Evolutionary conservation across 2,329 filamentous ascomycete genomes (phyloP).

Genomic region (Pseudocercospora vitis): DNA sequence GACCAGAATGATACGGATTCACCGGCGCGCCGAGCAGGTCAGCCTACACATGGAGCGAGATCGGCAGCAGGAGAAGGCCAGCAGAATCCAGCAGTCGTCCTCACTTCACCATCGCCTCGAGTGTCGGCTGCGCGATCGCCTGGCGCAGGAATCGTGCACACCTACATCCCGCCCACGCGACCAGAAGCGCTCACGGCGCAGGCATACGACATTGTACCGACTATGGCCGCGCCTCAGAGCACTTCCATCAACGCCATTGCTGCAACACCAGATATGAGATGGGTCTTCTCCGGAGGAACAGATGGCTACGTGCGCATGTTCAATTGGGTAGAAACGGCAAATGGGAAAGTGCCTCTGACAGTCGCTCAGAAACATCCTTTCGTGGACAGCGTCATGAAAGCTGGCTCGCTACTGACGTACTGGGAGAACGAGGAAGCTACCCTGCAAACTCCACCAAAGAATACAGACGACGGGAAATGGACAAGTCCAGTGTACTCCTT

Average conservation of each 20-base stretch:
- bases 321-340: slow-evolving; percentile 91
- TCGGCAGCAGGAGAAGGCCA: slow-evolving; percentile 11
- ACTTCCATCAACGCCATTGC: slow-evolving; percentile 93
- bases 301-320: slow-evolving; percentile 98
- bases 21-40: slow-evolving; percentile 41
- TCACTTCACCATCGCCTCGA: slow-evolving; percentile 50
- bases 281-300: slow-evolving; percentile 89
- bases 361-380: slow-evolving; percentile 96
- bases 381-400: slow-evolving; percentile 95
- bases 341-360: slow-evolving; percentile 88
- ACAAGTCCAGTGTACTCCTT: slow-evolving; percentile 90
- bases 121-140: slow-evolving; percentile 38
- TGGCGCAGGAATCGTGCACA: slow-evolving; percentile 28
- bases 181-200: slow-evolving; percentile 75
- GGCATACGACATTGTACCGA: slow-evolving; percentile 92
- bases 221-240: slow-evolving; percentile 91
- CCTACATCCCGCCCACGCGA: slow-evolving; percentile 53
- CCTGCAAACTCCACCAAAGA: slow-evolving; percentile 35
- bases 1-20: slow-evolving; percentile 49
- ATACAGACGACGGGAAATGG: slow-evolving; percentile 52
- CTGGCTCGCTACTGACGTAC: slow-evolving; percentile 89
- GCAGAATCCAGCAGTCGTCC: slow-evolving; percentile 48
- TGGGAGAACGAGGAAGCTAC: slow-evolving; percentile 92
- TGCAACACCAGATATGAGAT: slow-evolving; percentile 89
- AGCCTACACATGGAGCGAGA: slow-evolving; percentile 23